Percentiles rank a stretch among this genome's conserved stretches.
phyloP scores from a whole-genome alignment of 2,329 filamentous ascomycete species.

The Hypoxylon sp. region DNA sequence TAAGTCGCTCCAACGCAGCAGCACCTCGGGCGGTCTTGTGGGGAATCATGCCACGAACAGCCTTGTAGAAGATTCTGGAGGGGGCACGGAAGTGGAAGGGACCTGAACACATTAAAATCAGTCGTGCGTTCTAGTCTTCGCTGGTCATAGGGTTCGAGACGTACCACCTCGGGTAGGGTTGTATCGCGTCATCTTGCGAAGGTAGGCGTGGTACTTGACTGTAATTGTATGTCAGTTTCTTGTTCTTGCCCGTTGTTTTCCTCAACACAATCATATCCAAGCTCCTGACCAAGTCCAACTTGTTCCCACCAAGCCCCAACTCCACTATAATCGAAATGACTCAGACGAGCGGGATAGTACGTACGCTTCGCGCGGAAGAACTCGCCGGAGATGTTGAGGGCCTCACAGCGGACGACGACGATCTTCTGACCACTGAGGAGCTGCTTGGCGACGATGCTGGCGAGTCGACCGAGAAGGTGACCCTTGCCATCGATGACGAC shows the following conservation, averaged over 20 bases:
- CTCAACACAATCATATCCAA: slow-evolving; percentile 21
- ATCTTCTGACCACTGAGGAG: slow-evolving; percentile 99
- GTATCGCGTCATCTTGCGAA: slow-evolving; percentile 99
- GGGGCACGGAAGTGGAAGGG: slow-evolving; percentile 99
- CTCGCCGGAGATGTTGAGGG: slow-evolving; percentile 99
- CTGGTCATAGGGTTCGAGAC: slow-evolving; percentile 54
- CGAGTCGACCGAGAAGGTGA: slow-evolving; percentile 98
- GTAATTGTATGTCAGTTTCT: slow-evolving; percentile 63
- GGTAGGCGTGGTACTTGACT: slow-evolving; percentile 99
- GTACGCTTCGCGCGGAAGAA: slow-evolving; percentile 99
- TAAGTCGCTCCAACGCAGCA: slow-evolving; percentile 96
- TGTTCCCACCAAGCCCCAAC: slow-evolving; percentile 7
- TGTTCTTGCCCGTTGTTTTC: neutral
- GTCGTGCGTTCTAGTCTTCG: slow-evolving; percentile 16
- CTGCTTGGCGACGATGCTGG: slow-evolving; percentile 98
- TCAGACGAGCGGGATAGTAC: slow-evolving; percentile 60
- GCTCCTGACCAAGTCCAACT: slow-evolving; percentile 24
- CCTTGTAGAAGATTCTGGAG: slow-evolving; percentile 99
- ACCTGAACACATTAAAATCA: slow-evolving; percentile 66
- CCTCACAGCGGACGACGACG: slow-evolving; percentile 97
- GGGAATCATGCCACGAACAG: slow-evolving; percentile 99
- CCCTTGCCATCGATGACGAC: slow-evolving; percentile 99
- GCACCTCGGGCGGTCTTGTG: slow-evolving; percentile 99
- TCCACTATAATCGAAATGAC: slow-evolving; percentile 17
- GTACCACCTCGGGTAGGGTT: slow-evolving; percentile 98